A percentile compares a stretch with the other conserved stretches of the same genome.
Evolutionary conservation across 2,329 filamentous ascomycete species (phyloP).

Genomic region (Lithohypha guttulata): DNA sequence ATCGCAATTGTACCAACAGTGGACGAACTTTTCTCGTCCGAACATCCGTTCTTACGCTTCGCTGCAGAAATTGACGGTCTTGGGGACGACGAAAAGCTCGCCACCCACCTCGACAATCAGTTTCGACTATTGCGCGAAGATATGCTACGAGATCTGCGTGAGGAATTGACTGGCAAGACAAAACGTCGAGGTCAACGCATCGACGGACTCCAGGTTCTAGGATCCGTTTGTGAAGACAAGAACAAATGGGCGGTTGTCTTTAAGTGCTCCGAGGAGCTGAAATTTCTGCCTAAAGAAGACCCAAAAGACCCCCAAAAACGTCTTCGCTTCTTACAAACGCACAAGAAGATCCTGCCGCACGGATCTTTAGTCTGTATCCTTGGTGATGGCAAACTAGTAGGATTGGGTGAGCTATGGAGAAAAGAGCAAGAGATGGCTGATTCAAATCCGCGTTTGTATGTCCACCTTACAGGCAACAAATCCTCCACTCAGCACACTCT

Average conservation of each 20-base stretch:
- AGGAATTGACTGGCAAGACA: slow-evolving; percentile 44
- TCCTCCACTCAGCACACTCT: not conserved
- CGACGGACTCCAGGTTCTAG: slow-evolving; percentile 28
- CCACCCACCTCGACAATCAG: slow-evolving; percentile 55
- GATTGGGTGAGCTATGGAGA: slow-evolving; percentile 50
- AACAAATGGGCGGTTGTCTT: slow-evolving; percentile 33
- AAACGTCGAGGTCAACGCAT: slow-evolving; percentile 41
- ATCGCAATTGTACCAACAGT: slow-evolving; percentile 56
- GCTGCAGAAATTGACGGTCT: slow-evolving; percentile 40
- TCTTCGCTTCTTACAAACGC: slow-evolving; percentile 38
- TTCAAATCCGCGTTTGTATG: not conserved
- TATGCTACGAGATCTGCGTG: slow-evolving; percentile 55
- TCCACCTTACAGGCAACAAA: not conserved
- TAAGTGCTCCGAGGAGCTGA: slow-evolving; percentile 33
- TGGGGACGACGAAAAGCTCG: slow-evolving; percentile 29
- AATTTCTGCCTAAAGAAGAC: slow-evolving; percentile 29
- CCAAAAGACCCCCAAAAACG: slow-evolving; percentile 25
- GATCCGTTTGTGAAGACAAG: slow-evolving; percentile 29
- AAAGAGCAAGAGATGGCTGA: slow-evolving; percentile 37
- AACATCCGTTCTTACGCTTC: slow-evolving; percentile 45
- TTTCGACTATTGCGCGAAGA: slow-evolving; percentile 63
- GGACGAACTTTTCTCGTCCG: slow-evolving; percentile 49
- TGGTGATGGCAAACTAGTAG: slow-evolving; percentile 41
- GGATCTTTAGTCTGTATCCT: slow-evolving; percentile 52
- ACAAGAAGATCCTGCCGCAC: slow-evolving; percentile 46